These are phyloP conservation scores for Phialocephala sp. DNA, from an alignment of 2,329 filamentous ascomycete species.

Conservation along the genomic window DNA sequence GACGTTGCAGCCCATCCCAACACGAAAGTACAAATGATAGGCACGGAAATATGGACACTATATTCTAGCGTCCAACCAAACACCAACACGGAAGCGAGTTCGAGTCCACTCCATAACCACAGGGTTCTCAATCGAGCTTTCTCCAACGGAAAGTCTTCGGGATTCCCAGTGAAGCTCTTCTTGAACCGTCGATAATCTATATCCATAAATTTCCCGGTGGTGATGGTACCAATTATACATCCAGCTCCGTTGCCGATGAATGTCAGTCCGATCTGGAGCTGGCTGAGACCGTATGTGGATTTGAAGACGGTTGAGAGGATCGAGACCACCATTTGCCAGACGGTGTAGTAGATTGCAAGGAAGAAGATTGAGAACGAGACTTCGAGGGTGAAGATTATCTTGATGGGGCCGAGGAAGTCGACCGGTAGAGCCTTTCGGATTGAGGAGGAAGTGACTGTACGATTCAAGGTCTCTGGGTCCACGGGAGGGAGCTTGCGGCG, in stretches of 20 bases:
- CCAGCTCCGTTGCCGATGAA: conserved; percentile 52
- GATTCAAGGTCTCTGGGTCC: not conserved
- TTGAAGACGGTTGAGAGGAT: conserved; percentile 37
- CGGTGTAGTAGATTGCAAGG: conserved; percentile 37
- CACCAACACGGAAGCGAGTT: conserved; percentile 44
- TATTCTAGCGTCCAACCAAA: conserved; percentile 46
- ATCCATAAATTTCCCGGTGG: conserved; percentile 64
- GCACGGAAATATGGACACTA: conserved; percentile 43
- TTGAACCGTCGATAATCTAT: conserved; percentile 65
- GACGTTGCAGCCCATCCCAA: conserved; percentile 45
- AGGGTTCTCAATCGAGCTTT: conserved; percentile 43
- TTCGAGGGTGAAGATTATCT: conserved; percentile 37
- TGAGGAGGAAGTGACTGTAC: conserved; percentile 16
- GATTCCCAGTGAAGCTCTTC: conserved; percentile 20
- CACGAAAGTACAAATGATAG: conserved; percentile 43
- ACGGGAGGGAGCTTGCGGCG: conserved; percentile 20
- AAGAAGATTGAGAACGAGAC: conserved; percentile 37
- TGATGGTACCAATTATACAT: conserved; percentile 51
- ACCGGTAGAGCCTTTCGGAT: conserved; percentile 28
- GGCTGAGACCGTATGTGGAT: conserved; percentile 32
- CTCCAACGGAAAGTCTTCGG: conserved; percentile 49
- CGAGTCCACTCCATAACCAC: conserved; percentile 45
- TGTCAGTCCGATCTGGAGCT: conserved; percentile 38
- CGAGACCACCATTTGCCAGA: conserved; percentile 40
- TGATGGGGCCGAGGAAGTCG: conserved; percentile 34